Base-by-base conservation (phyloP, 2,329 filamentous ascomycete genomes). In the Alternaria triticimaculans region DNA sequence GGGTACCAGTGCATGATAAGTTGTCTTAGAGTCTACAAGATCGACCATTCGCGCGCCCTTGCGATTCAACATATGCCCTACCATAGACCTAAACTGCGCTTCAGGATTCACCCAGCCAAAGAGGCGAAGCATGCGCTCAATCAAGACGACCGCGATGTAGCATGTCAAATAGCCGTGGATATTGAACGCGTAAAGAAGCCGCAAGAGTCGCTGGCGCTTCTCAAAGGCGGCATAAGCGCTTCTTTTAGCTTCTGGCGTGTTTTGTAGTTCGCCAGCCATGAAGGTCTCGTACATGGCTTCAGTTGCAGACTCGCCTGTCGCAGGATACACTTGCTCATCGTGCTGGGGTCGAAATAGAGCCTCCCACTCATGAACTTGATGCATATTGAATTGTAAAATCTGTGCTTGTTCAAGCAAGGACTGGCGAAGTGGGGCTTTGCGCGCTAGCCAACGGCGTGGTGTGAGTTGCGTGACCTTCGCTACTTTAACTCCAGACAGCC, bases 21-120 rank as follows among this genome's bases (percentile, higher is more conserved):
- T 4, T 0, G 1, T 23, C 2, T 51, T 2, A 1, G 18, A n/a
- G 10, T 33, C 28, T n/a, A 0, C 12, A 21, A n/a, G 7, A 33
- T 3, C 9, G 0, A 51, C 18, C 12, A 51, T n/a, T 1, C 4
- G 7, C 1, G 49, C 49, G 11, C 49, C 49, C 28, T 51, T 51
- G 12, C 49, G 49, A 5, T 51, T 51, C 6, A 4, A 9, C 6
- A 33, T 23, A 23, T 23, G 28, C 0, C 49, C 18, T 1, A 2
- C 14, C 49, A 51, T 51, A 4, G 11, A 6, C 14, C 14, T 51
- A 1, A n/a, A 51, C 12, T 51, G 18, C 3, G 5, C 26, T 51
- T 51, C 49, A 11, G 49, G 26, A 51, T 51, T 37, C 0, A 11
- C 12, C 49, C 49, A 51, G 18, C 49, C 49, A 23, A 51, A 51